Base-by-base conservation (phyloP, 1,284 basidiomycete species). In the Ustilago xerochloae region DNA sequence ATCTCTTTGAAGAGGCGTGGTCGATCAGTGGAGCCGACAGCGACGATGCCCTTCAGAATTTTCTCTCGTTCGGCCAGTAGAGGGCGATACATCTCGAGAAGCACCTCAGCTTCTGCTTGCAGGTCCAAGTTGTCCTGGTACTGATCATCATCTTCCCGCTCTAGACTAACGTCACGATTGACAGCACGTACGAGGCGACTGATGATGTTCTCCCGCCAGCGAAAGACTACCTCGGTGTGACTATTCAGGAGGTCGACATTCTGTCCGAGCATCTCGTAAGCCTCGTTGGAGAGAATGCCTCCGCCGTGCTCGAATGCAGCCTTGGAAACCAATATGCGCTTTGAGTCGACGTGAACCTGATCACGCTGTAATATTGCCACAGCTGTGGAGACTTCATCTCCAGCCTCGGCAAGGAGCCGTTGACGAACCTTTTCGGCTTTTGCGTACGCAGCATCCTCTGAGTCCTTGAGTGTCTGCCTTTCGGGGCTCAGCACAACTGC, bases 71-170 rank as follows among this genome's bases (percentile, higher is more conserved):
- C 79, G 2, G 77, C 70, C 6, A 82, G 36, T 33, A 83, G 58
- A 9, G 75, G 76, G 1, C 78, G 71, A 50, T 82, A 82, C 81
- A 82, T 82, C 46, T 82, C 81, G 13, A 82, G 65, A 16, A 82
- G 50, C 22, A 72, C 76, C 54, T 83, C 82, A 0, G 79, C 81
- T 53, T 83, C 79, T 33, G 70, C 75, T 49, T 83, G 82, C 6
- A 78, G 77, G 35, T 83, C 82, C 4, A 83, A 64, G 22, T 81
- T 78, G 26, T 83, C 81, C 20, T 78, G 74, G 39, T 82, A 83
- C 39, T 81, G 75, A 50, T 83, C 82, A 53, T 82, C 82, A 32
- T 76, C 74, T 15, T 80, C 80, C 8, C 77, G 69, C 46, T 78
- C 78, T 20, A 70, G 64, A 47, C 68, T 69, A 33, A 82, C 74